Percentiles rank a stretch among this genome's conserved stretches.
phyloP scores from a whole-genome alignment of 2,329 filamentous ascomycete species.

The Fusarium citri region DNA sequence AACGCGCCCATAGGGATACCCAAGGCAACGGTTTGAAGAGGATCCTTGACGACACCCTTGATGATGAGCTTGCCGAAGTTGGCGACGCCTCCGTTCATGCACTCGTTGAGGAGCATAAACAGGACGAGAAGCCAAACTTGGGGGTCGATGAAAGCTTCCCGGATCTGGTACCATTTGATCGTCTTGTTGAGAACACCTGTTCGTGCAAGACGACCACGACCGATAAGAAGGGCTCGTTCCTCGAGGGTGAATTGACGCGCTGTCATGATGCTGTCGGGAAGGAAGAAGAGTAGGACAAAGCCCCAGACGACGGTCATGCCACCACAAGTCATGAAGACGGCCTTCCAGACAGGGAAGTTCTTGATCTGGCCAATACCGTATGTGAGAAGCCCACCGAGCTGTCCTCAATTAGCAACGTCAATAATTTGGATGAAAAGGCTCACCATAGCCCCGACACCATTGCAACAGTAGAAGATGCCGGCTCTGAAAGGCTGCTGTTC shows the following conservation, averaged over 20 bases:
- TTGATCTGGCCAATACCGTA: slow-evolving; percentile 65
- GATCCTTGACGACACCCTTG: slow-evolving; percentile 56
- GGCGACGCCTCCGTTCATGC: slow-evolving; percentile 63
- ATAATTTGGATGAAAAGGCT: accelerated
- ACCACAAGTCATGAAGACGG: slow-evolving; percentile 65
- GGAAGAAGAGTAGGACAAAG: slow-evolving; percentile 55
- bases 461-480: slow-evolving; percentile 52
- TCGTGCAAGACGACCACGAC: slow-evolving; percentile 66
- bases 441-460: slow-evolving; percentile 57
- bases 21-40: slow-evolving; percentile 57
- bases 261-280: slow-evolving; percentile 60
- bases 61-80: slow-evolving; percentile 66
- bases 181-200: slow-evolving; percentile 60
- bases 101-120: slow-evolving; percentile 67
- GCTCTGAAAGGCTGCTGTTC: slow-evolving; percentile 60
- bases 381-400: slow-evolving; percentile 57
- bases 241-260: slow-evolving; percentile 38
- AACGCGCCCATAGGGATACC: slow-evolving; percentile 66
- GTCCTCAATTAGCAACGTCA: neutral
- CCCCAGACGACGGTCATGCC: slow-evolving; percentile 61
- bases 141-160: slow-evolving; percentile 60
- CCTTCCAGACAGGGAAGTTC: slow-evolving; percentile 59
- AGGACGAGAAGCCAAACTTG: slow-evolving; percentile 64
- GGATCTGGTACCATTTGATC: slow-evolving; percentile 61
- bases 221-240: slow-evolving; percentile 63